Evolutionary conservation across 306 rosid species (phyloP).

Genomic region (Cotoneaster glaucophyllus): DNA sequence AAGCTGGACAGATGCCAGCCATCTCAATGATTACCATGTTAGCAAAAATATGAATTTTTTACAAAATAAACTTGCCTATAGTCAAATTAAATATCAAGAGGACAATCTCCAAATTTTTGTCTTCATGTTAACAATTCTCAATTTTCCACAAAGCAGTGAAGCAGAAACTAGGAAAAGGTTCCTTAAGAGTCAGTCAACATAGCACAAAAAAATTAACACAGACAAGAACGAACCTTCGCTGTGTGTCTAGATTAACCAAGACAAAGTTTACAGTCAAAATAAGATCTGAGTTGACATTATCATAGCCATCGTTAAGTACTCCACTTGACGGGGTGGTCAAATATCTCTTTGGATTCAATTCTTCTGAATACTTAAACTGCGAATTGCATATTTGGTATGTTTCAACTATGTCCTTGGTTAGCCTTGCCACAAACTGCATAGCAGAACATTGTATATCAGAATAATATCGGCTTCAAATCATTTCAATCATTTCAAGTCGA

Average conservation of each 20-base stretch:
- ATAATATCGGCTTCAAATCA: background rate
- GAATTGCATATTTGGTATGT: conserved; percentile 90
- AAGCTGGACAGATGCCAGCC: background rate
- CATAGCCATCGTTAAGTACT: conserved; percentile 89
- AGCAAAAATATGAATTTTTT: background rate
- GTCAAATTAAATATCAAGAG: background rate
- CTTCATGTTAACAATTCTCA: background rate
- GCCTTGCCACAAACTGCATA: conserved; percentile 77
- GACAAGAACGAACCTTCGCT: conserved; percentile 58
- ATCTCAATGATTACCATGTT: background rate
- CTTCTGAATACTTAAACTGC: conserved; percentile 85
- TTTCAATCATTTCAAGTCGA: conserved; percentile 9
- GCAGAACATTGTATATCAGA: conserved; percentile 35
- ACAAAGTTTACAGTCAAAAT: conserved; percentile 76
- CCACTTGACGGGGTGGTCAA: conserved; percentile 89
- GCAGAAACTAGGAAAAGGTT: background rate
- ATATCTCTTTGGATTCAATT: conserved; percentile 85
- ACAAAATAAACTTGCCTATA: background rate
- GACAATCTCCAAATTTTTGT: background rate
- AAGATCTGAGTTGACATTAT: conserved; percentile 90
- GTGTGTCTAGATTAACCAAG: conserved; percentile 59
- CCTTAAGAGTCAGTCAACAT: background rate
- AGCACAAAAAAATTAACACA: background rate
- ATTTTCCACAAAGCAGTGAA: background rate
- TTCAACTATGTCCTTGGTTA: conserved; percentile 86